These are phyloP conservation scores for Coniochaeta sp. DNA, from an alignment of 2,329 filamentous ascomycete species.

Conservation along the genomic window DNA sequence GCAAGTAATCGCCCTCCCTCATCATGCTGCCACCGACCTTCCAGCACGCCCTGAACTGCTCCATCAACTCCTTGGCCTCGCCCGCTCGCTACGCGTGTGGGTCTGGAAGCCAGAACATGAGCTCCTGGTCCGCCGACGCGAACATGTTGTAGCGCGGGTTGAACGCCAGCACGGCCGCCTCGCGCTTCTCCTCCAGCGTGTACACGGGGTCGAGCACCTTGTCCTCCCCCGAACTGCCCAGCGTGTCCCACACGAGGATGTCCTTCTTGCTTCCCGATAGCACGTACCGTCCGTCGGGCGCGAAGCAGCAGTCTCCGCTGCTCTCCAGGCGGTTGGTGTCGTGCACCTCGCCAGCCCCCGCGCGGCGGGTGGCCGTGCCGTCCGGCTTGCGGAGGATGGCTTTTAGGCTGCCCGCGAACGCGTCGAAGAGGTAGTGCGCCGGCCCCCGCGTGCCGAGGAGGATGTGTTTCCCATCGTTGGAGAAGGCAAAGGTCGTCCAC, in stretches of 20 bases:
- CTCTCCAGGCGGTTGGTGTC: conserved; percentile 37
- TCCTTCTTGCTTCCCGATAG: conserved; percentile 72
- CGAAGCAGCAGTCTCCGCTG: conserved; percentile 79
- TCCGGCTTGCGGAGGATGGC: conserved; percentile 60
- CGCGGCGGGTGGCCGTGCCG: conserved; percentile 44
- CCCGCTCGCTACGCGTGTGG: conserved; percentile 36
- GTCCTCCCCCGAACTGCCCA: conserved; percentile 45
- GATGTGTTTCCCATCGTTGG: conserved; percentile 86
- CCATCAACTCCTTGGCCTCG: neutral
- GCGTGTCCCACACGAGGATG: conserved; percentile 79
- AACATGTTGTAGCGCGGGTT: conserved; percentile 91
- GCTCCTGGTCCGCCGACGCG: conserved; percentile 80
- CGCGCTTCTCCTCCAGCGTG: conserved; percentile 59
- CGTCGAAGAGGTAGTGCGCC: conserved; percentile 89
- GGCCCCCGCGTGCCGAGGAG: conserved; percentile 76
- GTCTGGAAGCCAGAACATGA: conserved; percentile 73
- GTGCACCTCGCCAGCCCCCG: conserved; percentile 45
- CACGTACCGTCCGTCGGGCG: conserved; percentile 82
- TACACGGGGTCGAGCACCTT: conserved; percentile 56
- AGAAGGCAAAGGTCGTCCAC: conserved; percentile 93
- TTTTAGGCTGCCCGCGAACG: conserved; percentile 75
- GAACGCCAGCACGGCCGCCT: conserved; percentile 71
- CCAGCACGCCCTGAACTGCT: neutral
- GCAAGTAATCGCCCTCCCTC: neutral
- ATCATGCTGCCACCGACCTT: neutral